Evolutionary conservation across 2,329 filamentous ascomycete species (phyloP), one percentile per base, ranked within the genome.

Genomic region (Ascosphaera pollenicola): DNA sequence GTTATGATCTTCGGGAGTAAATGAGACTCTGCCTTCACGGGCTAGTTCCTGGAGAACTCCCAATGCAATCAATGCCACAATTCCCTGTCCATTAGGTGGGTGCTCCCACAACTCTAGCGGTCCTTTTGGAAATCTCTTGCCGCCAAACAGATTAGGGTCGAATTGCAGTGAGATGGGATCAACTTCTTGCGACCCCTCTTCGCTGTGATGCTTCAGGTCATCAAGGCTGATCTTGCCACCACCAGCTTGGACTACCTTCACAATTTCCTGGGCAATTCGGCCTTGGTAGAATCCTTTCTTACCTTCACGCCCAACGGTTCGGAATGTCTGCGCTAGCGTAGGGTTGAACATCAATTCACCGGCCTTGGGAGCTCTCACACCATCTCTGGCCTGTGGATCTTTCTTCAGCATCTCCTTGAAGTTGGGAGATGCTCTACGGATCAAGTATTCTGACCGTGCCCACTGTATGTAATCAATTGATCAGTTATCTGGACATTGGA

Each of bases 1-100:
- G 63, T 95, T 95, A 63, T 93, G 83, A 49, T 93, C 78, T 2
- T 66, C 60, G 1, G 69, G 57, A 0, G 56, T 59, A 57, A 89
- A 93, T 0, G 78, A 74, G 42, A 95, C 83, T 49, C 73, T 73
- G 31, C 77, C 78, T 13, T 68, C 63, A 42, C 73, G 71, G 57
- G 93, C 82, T 1, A 95, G 68, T 52, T 85, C 75, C 54, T 94
- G 76, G 37, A 98, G 64, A 46, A 95, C 92, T 1, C 89, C 89
- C 1, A 98, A 65, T 0, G 89, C 81, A 77, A 95, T 93, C 24
- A 95, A 63, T 0, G 89, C 89, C 2, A 95, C 81, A 46, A 95
- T 85, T 2, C 89, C 89, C 58, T 95, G 89, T 0, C 89, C 85
- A 50, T 95, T 95, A 7, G 89, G 89, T 28, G 87, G 85, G 53